Evolutionary conservation across 768 basidiomycete genomes (phyloP).

Genomic region (Termitomyces sp.): DNA sequence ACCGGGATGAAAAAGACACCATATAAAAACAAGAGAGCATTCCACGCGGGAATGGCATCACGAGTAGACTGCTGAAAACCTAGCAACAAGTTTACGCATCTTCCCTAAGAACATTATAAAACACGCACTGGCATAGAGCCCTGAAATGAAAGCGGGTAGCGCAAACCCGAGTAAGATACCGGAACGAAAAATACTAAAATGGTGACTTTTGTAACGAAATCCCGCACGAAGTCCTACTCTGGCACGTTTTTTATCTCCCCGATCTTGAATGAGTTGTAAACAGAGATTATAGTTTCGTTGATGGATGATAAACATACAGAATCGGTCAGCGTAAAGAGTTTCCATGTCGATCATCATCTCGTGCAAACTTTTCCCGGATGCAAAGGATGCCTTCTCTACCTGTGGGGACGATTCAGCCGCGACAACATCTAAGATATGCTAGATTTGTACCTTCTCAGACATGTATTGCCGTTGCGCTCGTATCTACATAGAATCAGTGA

Average conservation of each 20-base stretch:
- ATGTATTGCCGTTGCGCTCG: slow-evolving; percentile 74
- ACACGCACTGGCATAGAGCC: slow-evolving; percentile 51
- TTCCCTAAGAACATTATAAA: background rate
- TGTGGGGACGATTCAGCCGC: slow-evolving; percentile 17
- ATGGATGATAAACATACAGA: slow-evolving; percentile 42
- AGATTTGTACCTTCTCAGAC: slow-evolving; percentile 54
- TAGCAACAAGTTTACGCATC: slow-evolving; percentile 17
- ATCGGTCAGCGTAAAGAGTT: slow-evolving; percentile 63
- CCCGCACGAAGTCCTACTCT: slow-evolving; percentile 56
- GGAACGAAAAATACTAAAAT: slow-evolving; percentile 68
- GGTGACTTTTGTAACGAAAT: slow-evolving; percentile 47
- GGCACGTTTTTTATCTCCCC: slow-evolving; percentile 78
- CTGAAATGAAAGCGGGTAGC: slow-evolving; percentile 59
- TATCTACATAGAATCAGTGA: slow-evolving; percentile 33
- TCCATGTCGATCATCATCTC: slow-evolving; percentile 74
- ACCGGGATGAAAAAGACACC: slow-evolving; percentile 67
- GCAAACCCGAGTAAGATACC: slow-evolving; percentile 70
- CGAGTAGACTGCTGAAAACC: slow-evolving; percentile 52
- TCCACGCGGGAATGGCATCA: slow-evolving; percentile 58
- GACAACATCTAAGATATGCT: background rate
- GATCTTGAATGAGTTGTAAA: slow-evolving; percentile 23
- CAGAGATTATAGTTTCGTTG: background rate
- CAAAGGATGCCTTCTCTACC: slow-evolving; percentile 66
- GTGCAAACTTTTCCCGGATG: slow-evolving; percentile 53
- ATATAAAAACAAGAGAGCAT: slow-evolving; percentile 73